Evolutionary conservation across 2,329 filamentous ascomycete species (phyloP), one percentile per base, ranked within the genome.

Genomic region (Claviceps sorghi): DNA sequence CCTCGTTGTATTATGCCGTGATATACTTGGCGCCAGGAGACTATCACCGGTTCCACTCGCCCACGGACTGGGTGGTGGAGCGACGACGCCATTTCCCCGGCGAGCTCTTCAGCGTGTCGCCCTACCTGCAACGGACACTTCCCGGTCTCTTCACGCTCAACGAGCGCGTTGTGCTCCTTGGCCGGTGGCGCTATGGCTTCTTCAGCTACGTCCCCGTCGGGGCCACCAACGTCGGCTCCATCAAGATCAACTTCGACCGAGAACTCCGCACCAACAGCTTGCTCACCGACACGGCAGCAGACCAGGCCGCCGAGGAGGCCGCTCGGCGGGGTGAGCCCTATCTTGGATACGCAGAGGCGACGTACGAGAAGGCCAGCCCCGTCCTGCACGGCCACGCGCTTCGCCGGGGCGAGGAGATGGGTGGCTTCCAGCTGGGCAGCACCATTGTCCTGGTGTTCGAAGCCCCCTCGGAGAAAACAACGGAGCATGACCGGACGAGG

Each of bases 31-130:
- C 94, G 0, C 93, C 93, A 0, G 93, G 93, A 49, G 94, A 98
- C 72, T 98, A 98, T 71, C 93, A 98, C 71, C 87, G 91, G 58
- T 98, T 97, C 74, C 94, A 98, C 72, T 95, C 88, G 1, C 93
- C 93, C 0, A 84, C 88, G 2, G 86, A 88, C 60, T 98, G 93
- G 93, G 89, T 98, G 17, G 93, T 93, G 36, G 87, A 96, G 69
- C 83, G 83, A 58, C 83, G 94, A 44, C 86, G 93, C n/a, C 93
- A 98, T 71, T 98, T 98, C 65, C 90, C 93, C 0, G 93, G 93
- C 53, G 94, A 98, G 68, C 77, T 98, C 9, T 98, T 87, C 74
- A 91, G 85, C 51, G 93, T 98, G 4, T 95, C 88, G 0, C 93
- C 93, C 0, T 98, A 96, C 68, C 78, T 98, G 13, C 90, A 96